Evolutionary conservation across 2,329 filamentous ascomycete species (phyloP), one percentile per base, ranked within the genome.

Genomic region (Pleochaeta shiraiana): DNA sequence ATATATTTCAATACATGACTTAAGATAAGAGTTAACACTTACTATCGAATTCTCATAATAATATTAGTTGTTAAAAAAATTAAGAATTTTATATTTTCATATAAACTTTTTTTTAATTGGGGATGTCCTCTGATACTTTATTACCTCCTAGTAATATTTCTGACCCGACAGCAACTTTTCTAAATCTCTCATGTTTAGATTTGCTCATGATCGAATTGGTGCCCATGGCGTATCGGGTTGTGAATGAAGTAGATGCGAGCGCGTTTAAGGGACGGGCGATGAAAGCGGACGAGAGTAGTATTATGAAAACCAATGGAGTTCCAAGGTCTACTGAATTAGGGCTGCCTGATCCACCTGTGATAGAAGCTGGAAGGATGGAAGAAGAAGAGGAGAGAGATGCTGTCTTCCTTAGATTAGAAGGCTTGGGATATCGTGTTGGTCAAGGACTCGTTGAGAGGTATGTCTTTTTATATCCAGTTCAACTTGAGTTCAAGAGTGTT

Each of bases 151-250:
- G 83, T 77, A 87, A 85, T 74, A 78, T 84, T 69, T 81, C 81
- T 68, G 90, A 95, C 75, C 87, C 88, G 43, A 79, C 79, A 66
- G 86, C 87, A 65, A 83, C 84, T 66, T 88, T 91, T 76, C 80
- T 96, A 70, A 86, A 83, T 76, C 83, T 86, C 65, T 93, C 92
- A 60, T 90, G 88, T 74, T 84, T 98, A 71, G 93, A 98, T 75
- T 87, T 98, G 70, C 83, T 98, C 65, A 83, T 98, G 70, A 97
- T 97, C 73, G 93, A 98, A 77, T 83, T 98, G 64, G 93, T 98
- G 19, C 93, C 93, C 45, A 86, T 97, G 79, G 88, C 92, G 4
- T 90, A 95, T 75, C 85, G 93, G 68, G 81, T 97, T 67, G 85
- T 89, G 26, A 82, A 85, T 71, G 86, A 93, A 71, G 65, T 72